phyloP scores from a whole-genome alignment of 495 filamentous ascomycete species.

The Bombardia bombarda region DNA sequence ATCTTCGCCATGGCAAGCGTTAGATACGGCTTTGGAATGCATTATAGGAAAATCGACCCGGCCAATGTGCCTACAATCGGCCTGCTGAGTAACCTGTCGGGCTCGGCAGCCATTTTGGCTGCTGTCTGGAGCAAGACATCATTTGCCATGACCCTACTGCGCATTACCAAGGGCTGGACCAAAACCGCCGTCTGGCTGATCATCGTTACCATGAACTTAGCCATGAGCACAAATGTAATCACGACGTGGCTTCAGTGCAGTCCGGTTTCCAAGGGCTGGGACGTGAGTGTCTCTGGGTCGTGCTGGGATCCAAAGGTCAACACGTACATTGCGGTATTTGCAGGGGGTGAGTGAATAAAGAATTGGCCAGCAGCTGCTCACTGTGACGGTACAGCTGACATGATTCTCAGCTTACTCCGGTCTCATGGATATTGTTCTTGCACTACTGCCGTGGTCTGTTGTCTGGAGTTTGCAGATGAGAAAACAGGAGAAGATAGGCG shows the following conservation, averaged over 20 bases:
- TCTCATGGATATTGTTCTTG: slow-evolving; percentile 27
- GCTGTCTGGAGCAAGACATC: slow-evolving; percentile 32
- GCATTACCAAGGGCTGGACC: slow-evolving; percentile 17
- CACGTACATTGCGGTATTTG: slow-evolving; percentile 15
- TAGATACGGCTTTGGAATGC: slow-evolving; percentile 15
- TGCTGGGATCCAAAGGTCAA: slow-evolving; percentile 13
- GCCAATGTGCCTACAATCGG: slow-evolving; percentile 4
- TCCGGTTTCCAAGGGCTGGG: slow-evolving; percentile 18
- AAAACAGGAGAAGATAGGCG: slow-evolving; percentile 26
- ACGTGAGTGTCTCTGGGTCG: slow-evolving; percentile 1
- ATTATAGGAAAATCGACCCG: slow-evolving; percentile 6
- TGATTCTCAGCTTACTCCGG: slow-evolving; percentile 20
- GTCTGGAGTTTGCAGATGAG: slow-evolving; percentile 27
- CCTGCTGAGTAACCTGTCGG: slow-evolving; percentile 8
- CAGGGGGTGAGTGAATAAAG: slow-evolving; percentile 8
- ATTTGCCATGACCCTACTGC: slow-evolving; percentile 23
- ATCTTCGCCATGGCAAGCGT: slow-evolving; percentile 10
- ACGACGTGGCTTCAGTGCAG: slow-evolving; percentile 21
- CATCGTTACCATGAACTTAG: slow-evolving; percentile 21
- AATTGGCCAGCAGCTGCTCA: too few species aligned
- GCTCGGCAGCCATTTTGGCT: slow-evolving; percentile 13
- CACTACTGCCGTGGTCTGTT: slow-evolving; percentile 27
- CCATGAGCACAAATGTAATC: slow-evolving; percentile 13
- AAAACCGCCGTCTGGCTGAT: slow-evolving; percentile 17
- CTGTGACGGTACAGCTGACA: neutral